phyloP scores from a whole-genome alignment of 768 basidiomycete genomes.

The Termitomyces sp. region DNA sequence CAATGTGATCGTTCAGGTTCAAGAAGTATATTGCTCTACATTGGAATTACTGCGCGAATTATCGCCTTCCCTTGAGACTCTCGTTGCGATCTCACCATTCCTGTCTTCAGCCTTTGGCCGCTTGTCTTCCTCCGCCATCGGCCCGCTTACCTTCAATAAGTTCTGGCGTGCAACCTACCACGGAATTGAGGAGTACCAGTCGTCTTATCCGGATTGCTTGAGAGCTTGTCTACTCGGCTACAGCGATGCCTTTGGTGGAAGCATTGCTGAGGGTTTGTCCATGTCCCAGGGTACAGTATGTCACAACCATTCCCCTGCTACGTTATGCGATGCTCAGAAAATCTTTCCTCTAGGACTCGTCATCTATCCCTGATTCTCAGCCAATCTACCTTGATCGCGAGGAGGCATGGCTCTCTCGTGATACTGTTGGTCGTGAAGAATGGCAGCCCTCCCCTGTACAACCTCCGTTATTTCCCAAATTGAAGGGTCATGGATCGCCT shows the following conservation, averaged over 20 bases:
- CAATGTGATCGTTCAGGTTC: slow-evolving; percentile 24
- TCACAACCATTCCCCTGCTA: background rate
- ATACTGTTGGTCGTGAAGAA: background rate
- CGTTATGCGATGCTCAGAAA: background rate
- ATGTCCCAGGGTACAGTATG: slow-evolving; percentile 36
- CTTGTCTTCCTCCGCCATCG: slow-evolving; percentile 43
- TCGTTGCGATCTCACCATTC: slow-evolving; percentile 43
- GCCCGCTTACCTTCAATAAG: slow-evolving; percentile 49
- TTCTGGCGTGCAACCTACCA: slow-evolving; percentile 64
- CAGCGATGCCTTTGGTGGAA: slow-evolving; percentile 46
- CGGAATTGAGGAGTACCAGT: slow-evolving; percentile 33
- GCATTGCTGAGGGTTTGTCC: slow-evolving; percentile 44
- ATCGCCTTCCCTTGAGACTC: slow-evolving; percentile 38
- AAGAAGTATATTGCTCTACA: slow-evolving; percentile 42
- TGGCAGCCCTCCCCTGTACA: background rate
- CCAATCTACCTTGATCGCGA: slow-evolving; percentile 10
- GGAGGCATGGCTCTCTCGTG: background rate
- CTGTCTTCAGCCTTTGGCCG: slow-evolving; percentile 48
- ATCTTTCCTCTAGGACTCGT: slow-evolving; percentile 5
- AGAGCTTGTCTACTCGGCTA: slow-evolving; percentile 44
- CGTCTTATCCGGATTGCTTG: slow-evolving; percentile 44
- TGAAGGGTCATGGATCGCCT: background rate
- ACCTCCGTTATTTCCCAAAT: background rate
- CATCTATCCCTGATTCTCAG: slow-evolving; percentile 31
- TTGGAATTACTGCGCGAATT: slow-evolving; percentile 37